Evolutionary conservation across 2,329 filamentous ascomycete species (phyloP).

Genomic region (Mycocentrospora acerina): DNA sequence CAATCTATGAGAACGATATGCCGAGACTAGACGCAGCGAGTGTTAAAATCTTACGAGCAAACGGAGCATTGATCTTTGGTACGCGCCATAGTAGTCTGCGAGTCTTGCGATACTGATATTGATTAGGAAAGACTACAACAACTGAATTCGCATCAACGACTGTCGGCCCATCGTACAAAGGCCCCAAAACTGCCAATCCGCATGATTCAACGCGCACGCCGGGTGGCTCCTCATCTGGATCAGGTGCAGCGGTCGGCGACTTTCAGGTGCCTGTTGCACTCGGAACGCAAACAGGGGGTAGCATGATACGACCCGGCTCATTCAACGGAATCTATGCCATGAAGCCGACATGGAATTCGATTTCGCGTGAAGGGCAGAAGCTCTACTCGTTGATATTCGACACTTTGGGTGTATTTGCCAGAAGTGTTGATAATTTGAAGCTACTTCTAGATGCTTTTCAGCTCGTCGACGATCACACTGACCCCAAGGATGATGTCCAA

Average conservation of each 20-base stretch:
- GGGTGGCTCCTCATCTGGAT: constrained; percentile 68
- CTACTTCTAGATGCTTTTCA: constrained; percentile 57
- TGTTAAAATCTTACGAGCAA: constrained; percentile 54
- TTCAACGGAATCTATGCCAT: constrained; percentile 66
- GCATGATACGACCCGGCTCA: constrained; percentile 63
- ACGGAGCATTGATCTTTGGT: constrained; percentile 59
- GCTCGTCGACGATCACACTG: constrained; percentile 53
- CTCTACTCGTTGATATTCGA: constrained; percentile 62
- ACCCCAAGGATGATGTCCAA: constrained; percentile 36
- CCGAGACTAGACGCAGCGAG: constrained; percentile 55
- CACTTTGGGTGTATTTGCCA: constrained; percentile 63
- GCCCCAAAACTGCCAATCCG: constrained; percentile 59
- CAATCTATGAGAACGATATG: constrained; percentile 52
- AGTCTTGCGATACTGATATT: background rate
- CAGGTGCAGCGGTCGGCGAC: constrained; percentile 66
- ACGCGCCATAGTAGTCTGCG: background rate
- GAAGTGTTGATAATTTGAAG: constrained; percentile 60
- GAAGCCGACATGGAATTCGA: constrained; percentile 66
- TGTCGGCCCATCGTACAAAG: constrained; percentile 42
- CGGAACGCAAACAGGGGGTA: constrained; percentile 68
- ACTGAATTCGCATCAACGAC: constrained; percentile 65
- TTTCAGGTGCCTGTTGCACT: constrained; percentile 62
- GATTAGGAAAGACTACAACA: constrained; percentile 54
- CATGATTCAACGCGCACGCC: constrained; percentile 57
- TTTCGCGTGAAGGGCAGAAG: constrained; percentile 63